phyloP scores from a whole-genome alignment of 1,139 yeast genomes.

The Schizosaccharomyces versatilis region DNA sequence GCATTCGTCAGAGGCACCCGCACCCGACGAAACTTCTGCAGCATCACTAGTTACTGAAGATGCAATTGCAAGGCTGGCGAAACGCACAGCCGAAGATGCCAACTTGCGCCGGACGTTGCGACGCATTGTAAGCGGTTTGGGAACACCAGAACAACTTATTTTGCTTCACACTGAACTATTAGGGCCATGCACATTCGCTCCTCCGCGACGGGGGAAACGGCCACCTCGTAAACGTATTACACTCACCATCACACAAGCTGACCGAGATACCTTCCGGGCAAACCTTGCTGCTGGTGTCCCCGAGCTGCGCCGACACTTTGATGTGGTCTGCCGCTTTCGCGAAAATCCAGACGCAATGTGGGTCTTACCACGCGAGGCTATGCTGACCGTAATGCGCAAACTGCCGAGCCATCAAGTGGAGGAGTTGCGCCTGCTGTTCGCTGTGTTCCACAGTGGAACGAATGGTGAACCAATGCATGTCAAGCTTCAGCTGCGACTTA shows the following conservation, averaged over 20 bases:
- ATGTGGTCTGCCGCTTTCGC: background rate
- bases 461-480: background rate
- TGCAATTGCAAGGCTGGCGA: background rate
- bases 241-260: background rate
- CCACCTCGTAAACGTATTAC: slow-evolving; percentile 1
- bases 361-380: background rate
- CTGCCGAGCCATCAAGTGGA: background rate
- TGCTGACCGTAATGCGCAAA: background rate
- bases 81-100: background rate
- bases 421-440: background rate
- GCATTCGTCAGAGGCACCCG: too few species aligned
- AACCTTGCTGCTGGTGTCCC: background rate
- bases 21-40: background rate
- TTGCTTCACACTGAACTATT: background rate
- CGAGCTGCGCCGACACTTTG: background rate
- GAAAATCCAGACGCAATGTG: background rate
- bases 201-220: background rate
- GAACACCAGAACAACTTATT: background rate
- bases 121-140: background rate
- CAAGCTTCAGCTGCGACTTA: background rate
- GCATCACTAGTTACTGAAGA: background rate
- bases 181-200: background rate
- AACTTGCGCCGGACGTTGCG: background rate
- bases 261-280: background rate
- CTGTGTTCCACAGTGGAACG: background rate